These are phyloP conservation scores for Aspergillus oerlinghausenensis DNA, from an alignment of 2,329 filamentous ascomycete species.

Conservation along the genomic window DNA sequence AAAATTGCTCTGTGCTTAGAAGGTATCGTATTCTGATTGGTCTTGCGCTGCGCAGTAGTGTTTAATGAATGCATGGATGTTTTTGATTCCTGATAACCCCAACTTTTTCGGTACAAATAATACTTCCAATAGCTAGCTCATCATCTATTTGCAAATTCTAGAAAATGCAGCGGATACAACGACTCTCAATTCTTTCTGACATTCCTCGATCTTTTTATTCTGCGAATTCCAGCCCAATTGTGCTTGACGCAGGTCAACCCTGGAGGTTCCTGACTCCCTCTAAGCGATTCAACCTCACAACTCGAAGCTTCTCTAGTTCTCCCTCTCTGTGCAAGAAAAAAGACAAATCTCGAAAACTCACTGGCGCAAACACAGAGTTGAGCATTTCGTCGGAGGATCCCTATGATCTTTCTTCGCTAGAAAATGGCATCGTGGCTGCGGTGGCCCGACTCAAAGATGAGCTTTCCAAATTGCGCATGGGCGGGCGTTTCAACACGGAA, in stretches of 20 bases:
- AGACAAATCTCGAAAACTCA: slow-evolving; percentile 48
- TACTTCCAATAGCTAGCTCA: not conserved
- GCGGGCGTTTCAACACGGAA: slow-evolving; percentile 60
- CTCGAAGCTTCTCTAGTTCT: slow-evolving; percentile 41
- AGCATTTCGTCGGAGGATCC: slow-evolving; percentile 47
- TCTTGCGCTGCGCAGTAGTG: not conserved
- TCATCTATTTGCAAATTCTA: too few species aligned
- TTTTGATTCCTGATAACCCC: not conserved
- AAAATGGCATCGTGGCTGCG: slow-evolving; percentile 52
- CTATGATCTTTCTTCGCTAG: slow-evolving; percentile 56
- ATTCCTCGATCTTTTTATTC: not conserved
- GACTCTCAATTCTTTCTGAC: not conserved
- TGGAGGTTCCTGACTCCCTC: not conserved
- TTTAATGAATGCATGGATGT: not conserved
- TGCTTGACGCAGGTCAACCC: not conserved
- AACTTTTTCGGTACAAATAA: not conserved
- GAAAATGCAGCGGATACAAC: not conserved
- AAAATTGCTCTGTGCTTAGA: not conserved
- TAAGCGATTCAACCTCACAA: not conserved
- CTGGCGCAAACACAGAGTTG: slow-evolving; percentile 28
- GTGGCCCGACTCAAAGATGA: slow-evolving; percentile 57
- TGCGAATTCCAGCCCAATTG: not conserved
- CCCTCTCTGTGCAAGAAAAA: slow-evolving; percentile 47
- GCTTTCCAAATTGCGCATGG: slow-evolving; percentile 57
- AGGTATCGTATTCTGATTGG: not conserved